These are phyloP conservation scores for Diplodia seriata DNA, from an alignment of 2,329 filamentous ascomycete genomes.

Conservation along the genomic window DNA sequence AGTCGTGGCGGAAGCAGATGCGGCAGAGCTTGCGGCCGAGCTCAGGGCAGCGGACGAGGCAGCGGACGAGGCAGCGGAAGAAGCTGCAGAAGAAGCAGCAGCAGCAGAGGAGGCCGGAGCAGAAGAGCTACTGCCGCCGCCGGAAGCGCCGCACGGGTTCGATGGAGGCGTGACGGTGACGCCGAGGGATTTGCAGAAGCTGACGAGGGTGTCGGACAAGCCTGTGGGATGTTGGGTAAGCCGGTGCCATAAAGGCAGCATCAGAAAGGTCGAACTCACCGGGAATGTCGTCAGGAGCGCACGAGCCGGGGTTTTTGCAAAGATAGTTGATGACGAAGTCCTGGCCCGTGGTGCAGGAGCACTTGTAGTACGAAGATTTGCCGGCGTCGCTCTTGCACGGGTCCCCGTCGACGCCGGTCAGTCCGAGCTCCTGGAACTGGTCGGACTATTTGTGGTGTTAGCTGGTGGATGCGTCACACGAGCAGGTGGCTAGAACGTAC, in stretches of 20 bases:
- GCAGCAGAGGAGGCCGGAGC: constrained; percentile 10
- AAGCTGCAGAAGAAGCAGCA: neutral
- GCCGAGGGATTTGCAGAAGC: constrained; percentile 27
- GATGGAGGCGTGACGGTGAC: constrained; percentile 19
- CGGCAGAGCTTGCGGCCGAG: neutral
- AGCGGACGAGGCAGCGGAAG: neutral
- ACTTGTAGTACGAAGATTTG: constrained; percentile 29
- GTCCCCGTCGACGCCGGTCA: constrained; percentile 28
- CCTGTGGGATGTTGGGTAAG: neutral
- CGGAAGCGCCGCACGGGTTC: constrained; percentile 25
- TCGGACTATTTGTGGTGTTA: constrained; percentile 13
- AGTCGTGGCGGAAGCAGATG: neutral
- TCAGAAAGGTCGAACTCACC: neutral
- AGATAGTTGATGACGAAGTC: constrained; percentile 25
- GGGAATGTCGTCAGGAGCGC: constrained; percentile 22
- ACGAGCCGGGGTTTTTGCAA: constrained; percentile 18
- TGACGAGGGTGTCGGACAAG: constrained; percentile 16
- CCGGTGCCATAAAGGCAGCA: no score
- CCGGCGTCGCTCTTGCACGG: constrained; percentile 28
- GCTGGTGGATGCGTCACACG: neutral
- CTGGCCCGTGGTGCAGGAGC: constrained; percentile 23
- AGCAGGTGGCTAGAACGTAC: neutral
- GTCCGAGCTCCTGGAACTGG: constrained; percentile 24
- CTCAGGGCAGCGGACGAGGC: neutral
- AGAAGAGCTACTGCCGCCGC: constrained; percentile 9